Conservation (phyloP, 148 eudicot genomes). For the Fallopia convolvulus region DNA sequence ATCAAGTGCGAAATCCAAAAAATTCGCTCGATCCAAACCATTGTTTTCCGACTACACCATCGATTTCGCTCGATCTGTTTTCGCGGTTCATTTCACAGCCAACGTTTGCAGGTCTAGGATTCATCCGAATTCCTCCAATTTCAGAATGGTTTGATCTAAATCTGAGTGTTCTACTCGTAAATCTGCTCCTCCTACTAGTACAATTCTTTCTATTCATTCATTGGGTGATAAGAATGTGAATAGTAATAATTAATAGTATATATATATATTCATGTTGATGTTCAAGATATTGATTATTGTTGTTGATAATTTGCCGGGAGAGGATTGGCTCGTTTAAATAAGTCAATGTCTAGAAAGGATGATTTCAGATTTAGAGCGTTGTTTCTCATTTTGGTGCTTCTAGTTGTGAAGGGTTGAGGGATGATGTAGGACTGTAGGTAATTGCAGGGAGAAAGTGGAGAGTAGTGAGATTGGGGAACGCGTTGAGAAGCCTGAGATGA, state of each 20-base stretch:
- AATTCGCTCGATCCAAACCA: too few species aligned
- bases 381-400: constrained; percentile 12
- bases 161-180: constrained; percentile 20
- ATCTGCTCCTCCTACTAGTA: constrained; percentile 12
- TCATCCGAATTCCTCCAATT: neutral
- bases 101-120: neutral
- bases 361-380: constrained; percentile 14
- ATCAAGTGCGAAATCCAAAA: too few species aligned
- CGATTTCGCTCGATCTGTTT: constrained; percentile 31
- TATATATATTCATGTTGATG: neutral
- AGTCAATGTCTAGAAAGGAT: constrained; percentile 39
- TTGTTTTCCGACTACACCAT: constrained; percentile 15
- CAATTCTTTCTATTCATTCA: constrained; percentile 40
- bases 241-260: constrained; percentile 34
- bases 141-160: constrained; percentile 31
- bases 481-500: constrained; percentile 32
- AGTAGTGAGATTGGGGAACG: constrained; percentile 1
- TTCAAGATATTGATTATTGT: constrained; percentile 10
- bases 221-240: constrained; percentile 40
- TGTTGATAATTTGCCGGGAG: constrained; percentile 22
- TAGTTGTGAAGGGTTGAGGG: neutral
- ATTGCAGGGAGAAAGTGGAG: constrained; percentile 1
- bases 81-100: constrained; percentile 25
- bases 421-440: neutral
- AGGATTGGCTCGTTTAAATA: constrained; percentile 19